A percentile compares a stretch with the other conserved stretches of the same genome.
phyloP scores from a whole-genome alignment of 805 yeast genomes.

The Spathaspora passalidarum region DNA sequence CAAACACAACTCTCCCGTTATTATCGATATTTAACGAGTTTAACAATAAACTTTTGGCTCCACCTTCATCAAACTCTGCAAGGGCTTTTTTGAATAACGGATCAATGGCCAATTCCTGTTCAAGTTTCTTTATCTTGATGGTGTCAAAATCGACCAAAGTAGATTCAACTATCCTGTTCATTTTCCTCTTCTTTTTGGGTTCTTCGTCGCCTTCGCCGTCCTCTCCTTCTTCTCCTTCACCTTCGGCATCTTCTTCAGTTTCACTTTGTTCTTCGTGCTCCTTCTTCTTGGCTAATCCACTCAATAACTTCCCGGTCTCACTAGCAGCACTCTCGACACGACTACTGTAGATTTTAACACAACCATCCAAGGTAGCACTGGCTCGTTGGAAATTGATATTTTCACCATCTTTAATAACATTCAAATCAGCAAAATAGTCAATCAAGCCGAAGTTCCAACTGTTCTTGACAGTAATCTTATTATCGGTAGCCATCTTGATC shows the following conservation, averaged over 20 bases:
- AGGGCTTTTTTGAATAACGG: constrained; percentile 73
- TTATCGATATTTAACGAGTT: constrained; percentile 58
- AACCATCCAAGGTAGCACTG: constrained; percentile 87
- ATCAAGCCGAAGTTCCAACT: constrained; percentile 51
- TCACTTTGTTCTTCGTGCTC: constrained; percentile 13
- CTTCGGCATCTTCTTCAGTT: constrained; percentile 13
- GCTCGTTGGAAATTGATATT: constrained; percentile 85
- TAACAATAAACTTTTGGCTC: constrained; percentile 65
- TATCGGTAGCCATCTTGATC: constrained; percentile 46
- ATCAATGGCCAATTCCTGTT: constrained; percentile 64
- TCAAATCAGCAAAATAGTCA: constrained; percentile 52
- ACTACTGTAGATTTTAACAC: constrained; percentile 88
- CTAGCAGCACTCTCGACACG: constrained; percentile 90
- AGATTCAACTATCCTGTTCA: constrained; percentile 37
- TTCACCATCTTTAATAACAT: constrained; percentile 42
- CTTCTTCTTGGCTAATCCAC: constrained; percentile 58
- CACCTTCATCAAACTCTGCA: constrained; percentile 81
- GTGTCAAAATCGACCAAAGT: constrained; percentile 51
- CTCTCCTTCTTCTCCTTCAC: constrained; percentile 16
- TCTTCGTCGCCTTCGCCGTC: constrained; percentile 16
- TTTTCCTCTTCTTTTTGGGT: constrained; percentile 23
- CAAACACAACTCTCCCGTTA: constrained; percentile 60
- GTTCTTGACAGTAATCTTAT: constrained; percentile 47
- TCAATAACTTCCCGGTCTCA: constrained; percentile 80
- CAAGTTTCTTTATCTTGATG: constrained; percentile 53